Evolutionary conservation across 2,329 filamentous ascomycete genomes (phyloP), one percentile per base, ranked within the genome.

Genomic region (Stemphylium beticola): DNA sequence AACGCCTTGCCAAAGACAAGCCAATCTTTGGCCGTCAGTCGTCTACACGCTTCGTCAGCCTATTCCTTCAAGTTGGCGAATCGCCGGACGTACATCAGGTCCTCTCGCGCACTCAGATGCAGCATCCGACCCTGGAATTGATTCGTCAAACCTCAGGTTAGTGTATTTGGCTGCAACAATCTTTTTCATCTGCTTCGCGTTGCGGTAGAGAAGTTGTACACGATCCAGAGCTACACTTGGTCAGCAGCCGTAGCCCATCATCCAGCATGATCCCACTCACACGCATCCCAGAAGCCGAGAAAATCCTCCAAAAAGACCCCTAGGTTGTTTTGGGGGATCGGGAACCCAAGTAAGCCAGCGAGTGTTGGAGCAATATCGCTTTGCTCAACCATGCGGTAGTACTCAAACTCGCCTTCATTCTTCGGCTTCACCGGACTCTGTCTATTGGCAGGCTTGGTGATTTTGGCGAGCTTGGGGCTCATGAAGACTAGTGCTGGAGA

Each of bases 331-430:
- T 87, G 86, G 0, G 95, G 91, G 0, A 96, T 82, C 0, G 95
- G 93, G 61, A 99, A 89, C 0, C 93, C 93, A 39, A 99, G 82
- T 26, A 99, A 79, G 0, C 88, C 92, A 10, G 91, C 92, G 18
- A 99, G 79, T 0, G 93, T 97, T 1, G 95, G 93, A 0, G 91
- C 92, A 55, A 99, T 84, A 74, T 99, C 96, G 1, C 92, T 96
- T 77, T 99, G 95, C 71, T 98, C 91, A n/a, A 98, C 85, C 49
- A 81, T 86, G 29, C 81, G 82, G 73, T 98, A 98, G 71, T 91
- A 98, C 55, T 90, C 85, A 62, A 96, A 96, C 58, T 95, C 87
- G 15, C 86, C 62, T 26, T 63, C 61, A 11, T 50, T 57, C 51
- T 79, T 79, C 6, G 85, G 83, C 11, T 81, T 74, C 3, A 84